A percentile compares a stretch with the other conserved stretches of the same genome.
Evolutionary conservation across 2,329 filamentous ascomycete species (phyloP).

Genomic region (Zymoseptoria ardabiliae): DNA sequence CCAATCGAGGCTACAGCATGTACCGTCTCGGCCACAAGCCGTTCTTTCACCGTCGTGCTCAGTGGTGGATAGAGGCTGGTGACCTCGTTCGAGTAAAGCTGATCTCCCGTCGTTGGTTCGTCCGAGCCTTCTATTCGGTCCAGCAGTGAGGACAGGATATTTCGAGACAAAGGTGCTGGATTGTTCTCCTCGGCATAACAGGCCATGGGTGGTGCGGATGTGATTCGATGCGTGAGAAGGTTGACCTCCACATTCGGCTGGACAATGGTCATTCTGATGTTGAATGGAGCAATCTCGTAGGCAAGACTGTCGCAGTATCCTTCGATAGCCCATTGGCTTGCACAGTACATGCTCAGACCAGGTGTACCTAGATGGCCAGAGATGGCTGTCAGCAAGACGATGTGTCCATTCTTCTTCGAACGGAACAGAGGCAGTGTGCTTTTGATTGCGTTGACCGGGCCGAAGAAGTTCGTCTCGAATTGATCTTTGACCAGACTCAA

Average conservation of each 20-base stretch:
- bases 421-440: constrained; percentile 74
- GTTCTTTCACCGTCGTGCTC: constrained; percentile 59
- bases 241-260: constrained; percentile 92
- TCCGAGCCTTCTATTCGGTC: constrained; percentile 53
- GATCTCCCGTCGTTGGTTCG: constrained; percentile 38
- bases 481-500: constrained; percentile 78
- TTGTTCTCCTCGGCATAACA: constrained; percentile 63
- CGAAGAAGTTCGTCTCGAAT: constrained; percentile 92
- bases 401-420: constrained; percentile 74
- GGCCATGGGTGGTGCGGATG: constrained; percentile 69
- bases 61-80: constrained; percentile 69
- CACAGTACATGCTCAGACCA: constrained; percentile 82
- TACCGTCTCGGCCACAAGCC: constrained; percentile 78
- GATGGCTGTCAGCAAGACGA: constrained; percentile 82
- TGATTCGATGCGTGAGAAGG: constrained; percentile 78
- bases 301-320: constrained; percentile 91
- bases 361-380: constrained; percentile 90
- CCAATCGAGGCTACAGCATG: constrained; percentile 87
- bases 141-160: constrained; percentile 73
- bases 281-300: constrained; percentile 92
- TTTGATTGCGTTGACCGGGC: constrained; percentile 92
- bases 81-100: constrained; percentile 43
- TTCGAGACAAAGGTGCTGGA: constrained; percentile 71
- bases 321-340: constrained; percentile 89
- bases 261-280: constrained; percentile 90